Evolutionary conservation across 495 filamentous ascomycete species (phyloP), one percentile per base, ranked within the genome.

Genomic region (Xylaria flabelliformis): DNA sequence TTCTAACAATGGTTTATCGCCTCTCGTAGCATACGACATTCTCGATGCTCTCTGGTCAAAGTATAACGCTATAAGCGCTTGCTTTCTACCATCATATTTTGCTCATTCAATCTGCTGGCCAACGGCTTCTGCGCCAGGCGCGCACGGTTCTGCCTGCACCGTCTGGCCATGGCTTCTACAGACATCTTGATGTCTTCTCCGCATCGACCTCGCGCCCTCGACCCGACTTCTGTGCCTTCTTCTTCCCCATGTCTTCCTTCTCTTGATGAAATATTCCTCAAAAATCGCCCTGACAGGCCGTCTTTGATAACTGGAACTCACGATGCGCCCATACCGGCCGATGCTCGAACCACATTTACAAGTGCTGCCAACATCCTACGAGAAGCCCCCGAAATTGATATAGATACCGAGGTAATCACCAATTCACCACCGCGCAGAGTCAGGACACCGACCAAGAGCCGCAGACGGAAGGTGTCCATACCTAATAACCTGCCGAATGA

Each of bases 161-260:
- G 63, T 42, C 44, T 24, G 63, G 77, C 26, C 58, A 86, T 86
- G 82, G 82, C 83, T 34, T 58, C 81, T 4, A 55, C 74, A 41
- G 75, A 83, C 15, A 29, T 80, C 24, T 73, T 82, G n/a, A 65
- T 78, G 59, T 81, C 82, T 17, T 83, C 85, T 50, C 83, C 83
- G 0, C 67, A 73, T 5, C 70, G 74, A 55, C 75, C 76, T 72
- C 36, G 71, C 34, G 70, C 66, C 3, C 70, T 78, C 34, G 70
- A 77, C 8, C 70, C 78, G 8, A 61, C 78, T 42, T 50, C 79
- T 29, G 53, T 85, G 42, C 81, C 81, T 2, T 86, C 86, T 0
- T 88, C 86, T 12, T 87, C 85, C 0, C 83, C 84, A 10, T 81
- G 79, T 29, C 73, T 87, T 1, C 85, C 85, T 13, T 81, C 83